phyloP scores from a whole-genome alignment of 2,329 filamentous ascomycete species.

The Diaporthe helianthi region DNA sequence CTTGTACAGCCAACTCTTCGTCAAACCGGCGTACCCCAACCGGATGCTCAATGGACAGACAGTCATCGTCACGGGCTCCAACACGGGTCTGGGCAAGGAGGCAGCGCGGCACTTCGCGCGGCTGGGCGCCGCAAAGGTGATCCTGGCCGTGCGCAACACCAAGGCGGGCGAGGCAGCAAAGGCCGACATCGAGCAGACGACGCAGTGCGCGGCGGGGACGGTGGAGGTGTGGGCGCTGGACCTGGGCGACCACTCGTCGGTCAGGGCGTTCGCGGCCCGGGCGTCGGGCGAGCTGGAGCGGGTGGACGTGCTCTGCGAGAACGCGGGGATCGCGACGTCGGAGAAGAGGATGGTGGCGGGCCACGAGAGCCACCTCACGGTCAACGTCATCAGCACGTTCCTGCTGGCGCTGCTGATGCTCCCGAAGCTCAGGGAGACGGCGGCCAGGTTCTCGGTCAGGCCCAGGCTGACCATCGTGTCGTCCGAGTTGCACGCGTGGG shows the following conservation, averaged over 20 bases:
- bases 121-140: conserved; percentile 45
- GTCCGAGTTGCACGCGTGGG: conserved; percentile 23
- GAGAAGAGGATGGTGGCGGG: conserved; percentile 49
- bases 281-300: conserved; percentile 44
- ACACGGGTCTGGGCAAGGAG: conserved; percentile 50
- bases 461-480: conserved; percentile 28
- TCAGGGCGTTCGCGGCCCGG: conserved; percentile 48
- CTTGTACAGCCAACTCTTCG: conserved; percentile 30
- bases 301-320: conserved; percentile 54
- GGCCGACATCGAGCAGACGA: conserved; percentile 36
- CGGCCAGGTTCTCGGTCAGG: conserved; percentile 28
- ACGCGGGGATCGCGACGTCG: conserved; percentile 49
- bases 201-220: background rate
- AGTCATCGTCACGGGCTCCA: conserved; percentile 50
- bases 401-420: conserved; percentile 54
- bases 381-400: conserved; percentile 42
- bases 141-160: conserved; percentile 48
- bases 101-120: conserved; percentile 45
- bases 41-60: conserved; percentile 39
- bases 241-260: conserved; percentile 48
- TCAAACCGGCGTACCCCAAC: conserved; percentile 30
- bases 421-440: conserved; percentile 50
- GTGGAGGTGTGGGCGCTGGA: conserved; percentile 52
- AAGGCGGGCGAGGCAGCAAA: conserved; percentile 41
- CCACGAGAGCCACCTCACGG: conserved; percentile 57